A percentile compares a stretch with the other conserved stretches of the same genome.
phyloP scores from a whole-genome alignment of 352 stramenopile species.

The Globisporangium yorkense region DNA sequence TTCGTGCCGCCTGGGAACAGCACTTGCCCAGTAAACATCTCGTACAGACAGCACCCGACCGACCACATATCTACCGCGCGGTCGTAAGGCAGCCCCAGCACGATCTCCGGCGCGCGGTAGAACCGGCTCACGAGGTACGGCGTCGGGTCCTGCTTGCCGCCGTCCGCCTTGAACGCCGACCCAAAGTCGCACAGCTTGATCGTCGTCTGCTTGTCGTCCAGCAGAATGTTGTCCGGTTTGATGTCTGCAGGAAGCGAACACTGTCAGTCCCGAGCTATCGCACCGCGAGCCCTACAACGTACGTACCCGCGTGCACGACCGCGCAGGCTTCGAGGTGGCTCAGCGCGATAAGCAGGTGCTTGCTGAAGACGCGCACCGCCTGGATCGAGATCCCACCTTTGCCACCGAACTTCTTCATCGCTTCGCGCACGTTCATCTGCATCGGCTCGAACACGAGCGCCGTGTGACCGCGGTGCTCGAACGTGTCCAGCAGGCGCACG shows the following conservation, averaged over 20 bases:
- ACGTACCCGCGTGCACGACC: constrained; percentile 91
- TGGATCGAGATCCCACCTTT: constrained; percentile 80
- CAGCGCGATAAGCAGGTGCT: constrained; percentile 72
- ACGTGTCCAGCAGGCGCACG: constrained; percentile 76
- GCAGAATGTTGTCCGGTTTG: constrained; percentile 97
- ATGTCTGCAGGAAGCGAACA: constrained; percentile 73
- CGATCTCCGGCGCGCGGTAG: constrained; percentile 96
- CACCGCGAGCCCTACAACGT: neutral
- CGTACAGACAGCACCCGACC: constrained; percentile 94
- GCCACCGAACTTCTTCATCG: constrained; percentile 88
- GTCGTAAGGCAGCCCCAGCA: constrained; percentile 90
- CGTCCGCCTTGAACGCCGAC: constrained; percentile 90
- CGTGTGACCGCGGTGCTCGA: constrained; percentile 93
- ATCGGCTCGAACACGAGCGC: constrained; percentile 97
- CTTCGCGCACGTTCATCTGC: constrained; percentile 95
- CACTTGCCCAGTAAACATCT: constrained; percentile 97
- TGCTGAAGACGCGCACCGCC: constrained; percentile 80
- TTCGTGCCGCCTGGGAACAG: constrained; percentile 97
- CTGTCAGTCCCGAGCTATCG: neutral
- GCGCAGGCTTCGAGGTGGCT: constrained; percentile 63
- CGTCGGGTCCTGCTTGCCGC: constrained; percentile 91
- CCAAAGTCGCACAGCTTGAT: constrained; percentile 98
- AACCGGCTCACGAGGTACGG: constrained; percentile 99
- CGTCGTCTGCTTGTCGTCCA: constrained; percentile 93
- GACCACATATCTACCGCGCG: constrained; percentile 97